Evolutionary conservation across 1,284 basidiomycete species (phyloP).

Genomic region (Agaricales sp.): DNA sequence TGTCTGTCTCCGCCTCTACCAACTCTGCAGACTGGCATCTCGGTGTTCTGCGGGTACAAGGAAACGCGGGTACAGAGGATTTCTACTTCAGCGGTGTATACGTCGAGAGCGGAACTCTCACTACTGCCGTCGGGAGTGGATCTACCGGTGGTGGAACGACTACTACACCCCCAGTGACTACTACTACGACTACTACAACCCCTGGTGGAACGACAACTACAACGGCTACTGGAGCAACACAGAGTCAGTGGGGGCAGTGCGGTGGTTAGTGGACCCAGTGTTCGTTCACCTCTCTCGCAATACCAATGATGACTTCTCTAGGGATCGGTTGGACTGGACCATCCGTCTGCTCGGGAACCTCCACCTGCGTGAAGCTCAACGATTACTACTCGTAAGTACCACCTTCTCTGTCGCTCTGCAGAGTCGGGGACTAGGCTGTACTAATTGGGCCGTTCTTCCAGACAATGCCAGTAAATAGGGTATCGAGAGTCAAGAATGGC

Average conservation of each 20-base stretch:
- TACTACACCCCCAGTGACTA: conserved; percentile 12
- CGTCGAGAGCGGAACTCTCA: conserved; percentile 46
- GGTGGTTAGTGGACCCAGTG: conserved; percentile 26
- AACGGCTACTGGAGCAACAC: conserved; percentile 27
- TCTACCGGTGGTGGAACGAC: conserved; percentile 3
- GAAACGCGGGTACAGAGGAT: conserved; percentile 36
- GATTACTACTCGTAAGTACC: background rate
- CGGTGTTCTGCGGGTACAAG: conserved; percentile 47
- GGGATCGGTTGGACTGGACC: conserved; percentile 38
- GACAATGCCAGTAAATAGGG: background rate
- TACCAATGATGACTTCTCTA: conserved; percentile 4
- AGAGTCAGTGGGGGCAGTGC: conserved; percentile 43
- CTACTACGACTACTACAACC: conserved; percentile 14
- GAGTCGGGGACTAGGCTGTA: background rate
- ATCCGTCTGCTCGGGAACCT: conserved; percentile 31
- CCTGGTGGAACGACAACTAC: conserved; percentile 21
- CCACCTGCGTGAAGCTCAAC: conserved; percentile 22
- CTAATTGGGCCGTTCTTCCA: background rate
- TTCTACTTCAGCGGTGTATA: conserved; percentile 54
- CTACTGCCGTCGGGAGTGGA: conserved; percentile 35
- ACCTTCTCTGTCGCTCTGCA: background rate
- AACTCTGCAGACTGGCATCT: conserved; percentile 58
- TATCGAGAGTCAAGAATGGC: too few relatives aligned
- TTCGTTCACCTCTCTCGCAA: background rate
- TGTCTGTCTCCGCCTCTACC: conserved; percentile 41